Evolutionary conservation across 2,329 filamentous ascomycete genomes (phyloP).

Genomic region (Sporothrix humicola): DNA sequence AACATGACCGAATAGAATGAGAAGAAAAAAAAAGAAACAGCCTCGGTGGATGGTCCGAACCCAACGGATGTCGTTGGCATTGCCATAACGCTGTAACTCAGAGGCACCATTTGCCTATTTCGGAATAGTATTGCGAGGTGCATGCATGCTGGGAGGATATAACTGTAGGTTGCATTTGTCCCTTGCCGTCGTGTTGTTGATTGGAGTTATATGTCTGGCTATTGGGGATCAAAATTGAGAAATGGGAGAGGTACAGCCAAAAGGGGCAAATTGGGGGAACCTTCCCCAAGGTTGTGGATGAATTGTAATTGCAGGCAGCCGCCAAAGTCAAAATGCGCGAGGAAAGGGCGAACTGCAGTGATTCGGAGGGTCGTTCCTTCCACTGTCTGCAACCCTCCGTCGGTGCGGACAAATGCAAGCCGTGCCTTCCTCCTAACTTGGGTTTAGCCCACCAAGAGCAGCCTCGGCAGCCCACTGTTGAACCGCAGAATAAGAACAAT

Average conservation of each 20-base stretch:
- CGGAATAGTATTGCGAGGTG: background rate
- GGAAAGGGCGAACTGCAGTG: background rate
- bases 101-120: background rate
- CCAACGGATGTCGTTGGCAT: background rate
- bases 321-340: background rate
- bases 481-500: background rate
- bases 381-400: slow-evolving; percentile 3
- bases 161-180: background rate
- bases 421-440: background rate
- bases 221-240: background rate
- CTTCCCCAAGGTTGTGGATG: background rate
- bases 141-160: background rate
- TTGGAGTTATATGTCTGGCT: background rate
- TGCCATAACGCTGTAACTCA: too few relatives aligned
- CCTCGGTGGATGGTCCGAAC: background rate
- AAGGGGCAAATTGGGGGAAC: background rate
- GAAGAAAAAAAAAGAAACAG: background rate
- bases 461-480: slow-evolving; percentile 6
- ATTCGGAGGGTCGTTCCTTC: slow-evolving; percentile 15
- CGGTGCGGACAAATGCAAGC: slow-evolving; percentile 15
- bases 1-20: background rate
- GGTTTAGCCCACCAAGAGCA: too few relatives aligned
- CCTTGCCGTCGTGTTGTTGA: background rate
- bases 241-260: background rate
- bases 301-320: background rate